Percentiles rank a stretch among this genome's conserved stretches.
phyloP scores from a whole-genome alignment of 139 green algal genomes.

The Auxenochlorella pyrenoidosa region DNA sequence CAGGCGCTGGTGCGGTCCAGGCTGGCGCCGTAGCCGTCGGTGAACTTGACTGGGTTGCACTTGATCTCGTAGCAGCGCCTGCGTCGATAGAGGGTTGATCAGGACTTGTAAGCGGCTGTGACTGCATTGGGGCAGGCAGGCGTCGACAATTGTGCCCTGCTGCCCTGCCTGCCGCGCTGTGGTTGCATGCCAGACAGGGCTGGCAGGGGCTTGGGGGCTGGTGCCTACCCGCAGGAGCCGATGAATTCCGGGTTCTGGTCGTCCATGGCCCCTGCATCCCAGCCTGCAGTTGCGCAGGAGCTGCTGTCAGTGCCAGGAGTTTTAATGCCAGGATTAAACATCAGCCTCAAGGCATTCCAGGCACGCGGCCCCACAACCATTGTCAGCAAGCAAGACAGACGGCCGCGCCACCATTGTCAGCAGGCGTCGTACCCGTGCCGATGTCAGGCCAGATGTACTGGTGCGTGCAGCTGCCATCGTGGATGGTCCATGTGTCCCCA shows the following conservation, averaged over 20 bases:
- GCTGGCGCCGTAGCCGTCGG: conserved; percentile 4
- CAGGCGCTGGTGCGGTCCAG: conserved; percentile 29
- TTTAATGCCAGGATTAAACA: too few relatives aligned
- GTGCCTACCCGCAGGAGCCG: background rate
- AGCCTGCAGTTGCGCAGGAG: conserved; percentile 17
- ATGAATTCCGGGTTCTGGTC: conserved; percentile 28
- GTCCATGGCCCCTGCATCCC: conserved; percentile 38
- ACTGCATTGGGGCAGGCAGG: too few relatives aligned
- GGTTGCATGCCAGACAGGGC: too few relatives aligned
- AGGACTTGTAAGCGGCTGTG: too few relatives aligned
- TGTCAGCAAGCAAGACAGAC: too few relatives aligned
- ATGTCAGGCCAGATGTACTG: conserved; percentile 44
- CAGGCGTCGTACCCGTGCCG: conserved; percentile 21
- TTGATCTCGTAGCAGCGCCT: conserved; percentile 43
- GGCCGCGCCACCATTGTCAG: too few relatives aligned
- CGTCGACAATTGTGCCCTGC: too few relatives aligned
- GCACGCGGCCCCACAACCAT: too few relatives aligned
- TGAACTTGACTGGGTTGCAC: conserved; percentile 16
- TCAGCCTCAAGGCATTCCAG: too few relatives aligned
- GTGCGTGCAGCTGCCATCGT: conserved; percentile 42
- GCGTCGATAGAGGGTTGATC: background rate
- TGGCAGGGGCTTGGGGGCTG: background rate
- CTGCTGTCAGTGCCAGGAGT: too few relatives aligned
- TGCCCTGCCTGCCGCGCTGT: too few relatives aligned
- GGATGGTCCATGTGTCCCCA: conserved; percentile 39